Percentiles rank a stretch among this genome's conserved stretches.
phyloP scores from a whole-genome alignment of 139 green algal genomes.

The Closterium sp. region DNA sequence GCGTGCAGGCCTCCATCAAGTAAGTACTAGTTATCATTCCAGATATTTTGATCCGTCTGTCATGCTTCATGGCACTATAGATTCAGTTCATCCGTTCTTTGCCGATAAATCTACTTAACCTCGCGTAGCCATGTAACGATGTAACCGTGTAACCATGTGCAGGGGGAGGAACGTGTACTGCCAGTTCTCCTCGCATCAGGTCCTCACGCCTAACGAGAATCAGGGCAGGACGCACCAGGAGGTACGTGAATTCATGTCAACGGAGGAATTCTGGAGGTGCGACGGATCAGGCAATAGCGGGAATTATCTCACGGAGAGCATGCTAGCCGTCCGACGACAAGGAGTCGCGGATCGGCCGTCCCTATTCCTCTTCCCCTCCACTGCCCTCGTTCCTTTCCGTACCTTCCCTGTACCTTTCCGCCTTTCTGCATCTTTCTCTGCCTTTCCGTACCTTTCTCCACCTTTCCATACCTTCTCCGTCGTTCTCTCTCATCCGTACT shows the following conservation, averaged over 20 bases:
- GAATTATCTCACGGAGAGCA: not conserved
- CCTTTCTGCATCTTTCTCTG: not conserved
- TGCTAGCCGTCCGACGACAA: not conserved
- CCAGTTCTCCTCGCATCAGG: slow-evolving; percentile 53
- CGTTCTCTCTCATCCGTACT: not conserved
- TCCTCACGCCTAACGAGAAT: slow-evolving; percentile 19
- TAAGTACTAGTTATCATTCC: slow-evolving; percentile 11
- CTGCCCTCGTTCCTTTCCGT: not conserved
- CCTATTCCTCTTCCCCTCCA: not conserved
- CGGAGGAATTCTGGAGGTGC: too few species aligned
- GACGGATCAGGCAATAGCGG: too few species aligned
- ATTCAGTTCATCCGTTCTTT: not conserved
- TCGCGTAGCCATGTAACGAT: not conserved
- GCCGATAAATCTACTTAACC: not conserved
- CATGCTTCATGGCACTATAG: not conserved
- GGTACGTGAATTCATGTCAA: not conserved
- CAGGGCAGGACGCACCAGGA: not conserved
- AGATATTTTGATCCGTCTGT: too few species aligned
- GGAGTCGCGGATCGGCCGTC: not conserved
- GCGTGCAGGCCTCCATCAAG: slow-evolving; percentile 42
- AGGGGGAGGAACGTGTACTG: slow-evolving; percentile 48
- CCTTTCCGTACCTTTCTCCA: not conserved
- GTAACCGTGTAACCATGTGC: slow-evolving; percentile 13
- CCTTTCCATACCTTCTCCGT: not conserved
- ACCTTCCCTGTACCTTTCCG: not conserved